Evolutionary conservation across 352 stramenopile genomes (phyloP).

Genomic region (Globisporangium irregulare): DNA sequence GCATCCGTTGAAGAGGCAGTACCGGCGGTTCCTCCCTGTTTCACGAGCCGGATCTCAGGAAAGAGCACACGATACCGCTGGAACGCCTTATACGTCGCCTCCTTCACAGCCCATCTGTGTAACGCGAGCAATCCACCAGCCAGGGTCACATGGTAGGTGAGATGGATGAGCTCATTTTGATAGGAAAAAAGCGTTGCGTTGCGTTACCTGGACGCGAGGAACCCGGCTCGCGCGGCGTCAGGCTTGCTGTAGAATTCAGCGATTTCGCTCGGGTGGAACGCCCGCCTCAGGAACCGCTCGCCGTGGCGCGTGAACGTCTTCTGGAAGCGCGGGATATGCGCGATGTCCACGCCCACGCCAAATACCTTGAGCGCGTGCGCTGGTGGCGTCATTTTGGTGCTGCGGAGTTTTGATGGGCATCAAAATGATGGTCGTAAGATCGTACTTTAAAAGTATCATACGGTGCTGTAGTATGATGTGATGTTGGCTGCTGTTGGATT

Average conservation of each 20-base stretch:
- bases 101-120: constrained; percentile 73
- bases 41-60: constrained; percentile 54
- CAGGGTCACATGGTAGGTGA: not conserved
- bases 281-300: constrained; percentile 54
- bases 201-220: constrained; percentile 55
- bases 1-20: not conserved
- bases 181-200: not conserved
- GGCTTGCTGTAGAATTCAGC: constrained; percentile 48
- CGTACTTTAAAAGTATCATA: not conserved
- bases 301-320: constrained; percentile 52
- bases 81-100: constrained; percentile 84
- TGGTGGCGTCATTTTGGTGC: constrained; percentile 1
- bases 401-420: constrained; percentile 4
- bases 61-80: constrained; percentile 75
- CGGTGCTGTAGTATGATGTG: not conserved
- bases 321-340: constrained; percentile 53
- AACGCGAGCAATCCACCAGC: not conserved
- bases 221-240: constrained; percentile 34
- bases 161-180: not conserved
- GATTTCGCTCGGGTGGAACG: constrained; percentile 69
- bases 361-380: constrained; percentile 32
- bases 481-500: constrained; percentile 4
- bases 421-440: not conserved
- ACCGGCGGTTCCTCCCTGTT: not conserved
- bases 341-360: constrained; percentile 75